These are phyloP conservation scores for Mucor lusitanicus DNA, from an alignment of 371 early-diverging fungal species.

Conservation along the genomic window DNA sequence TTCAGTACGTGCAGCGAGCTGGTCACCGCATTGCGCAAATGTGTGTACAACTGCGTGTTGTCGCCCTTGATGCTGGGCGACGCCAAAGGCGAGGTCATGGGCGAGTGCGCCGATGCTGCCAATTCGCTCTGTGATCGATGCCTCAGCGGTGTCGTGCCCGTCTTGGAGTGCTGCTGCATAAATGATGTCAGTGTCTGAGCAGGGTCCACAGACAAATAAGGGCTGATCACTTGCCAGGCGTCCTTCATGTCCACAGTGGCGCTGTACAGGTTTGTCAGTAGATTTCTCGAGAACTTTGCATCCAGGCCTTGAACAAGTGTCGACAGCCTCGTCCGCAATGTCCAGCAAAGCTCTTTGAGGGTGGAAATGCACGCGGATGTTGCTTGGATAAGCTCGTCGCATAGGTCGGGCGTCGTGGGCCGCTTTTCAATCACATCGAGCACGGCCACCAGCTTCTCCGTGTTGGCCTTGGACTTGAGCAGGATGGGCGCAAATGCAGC, in stretches of 20 bases:
- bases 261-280: slow-evolving; percentile 50
- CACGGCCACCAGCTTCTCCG: slow-evolving; percentile 17
- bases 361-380: slow-evolving; percentile 16
- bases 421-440: slow-evolving; percentile 18
- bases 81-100: slow-evolving; percentile 17
- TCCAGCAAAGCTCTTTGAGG: slow-evolving; percentile 31
- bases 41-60: slow-evolving; percentile 32
- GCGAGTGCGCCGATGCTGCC: slow-evolving; percentile 11
- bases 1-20: slow-evolving; percentile 40
- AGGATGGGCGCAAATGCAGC: slow-evolving; percentile 23
- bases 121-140: slow-evolving; percentile 32
- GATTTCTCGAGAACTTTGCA: slow-evolving; percentile 43
- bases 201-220: slow-evolving; percentile 21
- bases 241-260: slow-evolving; percentile 55
- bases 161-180: background rate
- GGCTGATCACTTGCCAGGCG: slow-evolving; percentile 48
- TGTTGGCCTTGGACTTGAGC: slow-evolving; percentile 18
- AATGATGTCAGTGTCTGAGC: background rate
- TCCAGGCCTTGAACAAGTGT: slow-evolving; percentile 39
- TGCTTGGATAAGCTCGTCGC: slow-evolving; percentile 11
- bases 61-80: slow-evolving; percentile 19
- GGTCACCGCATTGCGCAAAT: slow-evolving; percentile 38
- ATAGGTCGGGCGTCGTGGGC: slow-evolving; percentile 9
- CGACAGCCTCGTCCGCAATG: slow-evolving; percentile 28
- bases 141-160: background rate